Evolutionary conservation across 1,284 basidiomycete genomes (phyloP).

Genomic region (Cryptococcus sp.): DNA sequence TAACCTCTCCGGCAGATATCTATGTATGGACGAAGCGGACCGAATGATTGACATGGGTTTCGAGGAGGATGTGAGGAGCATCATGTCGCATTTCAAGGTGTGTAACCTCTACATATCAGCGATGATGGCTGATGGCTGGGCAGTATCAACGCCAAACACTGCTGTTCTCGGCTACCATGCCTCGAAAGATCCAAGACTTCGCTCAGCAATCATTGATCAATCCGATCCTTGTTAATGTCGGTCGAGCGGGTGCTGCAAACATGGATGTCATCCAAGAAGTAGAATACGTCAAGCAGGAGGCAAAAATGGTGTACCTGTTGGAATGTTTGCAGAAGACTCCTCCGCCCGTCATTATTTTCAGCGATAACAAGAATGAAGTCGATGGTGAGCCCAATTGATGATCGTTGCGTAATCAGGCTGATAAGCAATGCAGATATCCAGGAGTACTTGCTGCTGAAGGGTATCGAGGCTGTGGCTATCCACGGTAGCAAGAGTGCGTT

Average conservation of each 20-base stretch:
- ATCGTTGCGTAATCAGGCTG: background rate
- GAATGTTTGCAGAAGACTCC: conserved; percentile 98
- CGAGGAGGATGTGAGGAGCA: conserved; percentile 96
- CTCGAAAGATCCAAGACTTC: conserved; percentile 97
- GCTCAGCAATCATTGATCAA: conserved; percentile 91
- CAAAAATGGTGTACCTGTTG: conserved; percentile 97
- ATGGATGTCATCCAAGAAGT: conserved; percentile 96
- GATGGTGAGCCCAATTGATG: conserved; percentile 64
- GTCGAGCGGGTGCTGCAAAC: conserved; percentile 95
- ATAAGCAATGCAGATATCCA: conserved; percentile 74
- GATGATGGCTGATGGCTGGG: background rate
- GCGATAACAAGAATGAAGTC: conserved; percentile 99
- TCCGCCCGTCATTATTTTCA: conserved; percentile 96
- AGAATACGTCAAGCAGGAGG: conserved; percentile 98
- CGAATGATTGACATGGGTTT: conserved; percentile 99
- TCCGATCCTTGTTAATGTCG: conserved; percentile 94
- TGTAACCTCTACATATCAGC: conserved; percentile 23
- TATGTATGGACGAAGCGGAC: conserved; percentile 99
- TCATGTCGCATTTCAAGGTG: conserved; percentile 97
- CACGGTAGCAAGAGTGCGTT: conserved; percentile 90
- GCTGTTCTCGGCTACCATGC: conserved; percentile 98
- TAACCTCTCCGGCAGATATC: conserved; percentile 57
- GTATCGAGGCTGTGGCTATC: conserved; percentile 97
- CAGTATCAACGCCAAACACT: conserved; percentile 95
- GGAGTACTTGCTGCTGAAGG: conserved; percentile 93